Evolutionary conservation across 805 yeast species (phyloP), one percentile per base, ranked within the genome.

Genomic region (Cyberlindnera galapagoensis): DNA sequence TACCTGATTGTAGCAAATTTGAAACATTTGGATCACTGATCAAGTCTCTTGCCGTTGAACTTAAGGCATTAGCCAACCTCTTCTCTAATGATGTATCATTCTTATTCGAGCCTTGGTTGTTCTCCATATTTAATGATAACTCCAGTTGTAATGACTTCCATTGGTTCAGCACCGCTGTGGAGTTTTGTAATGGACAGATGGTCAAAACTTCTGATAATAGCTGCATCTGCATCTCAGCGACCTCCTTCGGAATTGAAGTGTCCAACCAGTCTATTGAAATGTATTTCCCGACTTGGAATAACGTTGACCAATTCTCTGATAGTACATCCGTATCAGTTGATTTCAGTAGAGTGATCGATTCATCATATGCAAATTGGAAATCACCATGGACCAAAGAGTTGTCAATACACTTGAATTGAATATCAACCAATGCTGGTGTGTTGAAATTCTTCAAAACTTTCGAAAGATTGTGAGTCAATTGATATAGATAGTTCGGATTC

Each of bases 311-410:
- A 29, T 57, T 12, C 59, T 30, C 27, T 12, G 56, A 26, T 9
- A 28, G 28, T 18, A 47, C 20, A 24, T 42, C 34, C 18, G 40
- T 31, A 6, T 28, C 13, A 11, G 28, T 2, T 7, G 30, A 24
- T 5, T 18, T 18, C 47, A 29, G 43, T 39, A 42, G 17, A 62
- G 57, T 8, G 73, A 46, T 24, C 73, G 51, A 14, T 55, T 60
- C n/a, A 44, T 43, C 1, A 71, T 51, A 26, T 0, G 94, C 87
- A 41, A 62, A 74, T 2, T 54, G 51, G 43, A 83, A 82, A 51
- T 83, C 80, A 38, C 63, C 59, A 29, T 79, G 74, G 1, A 68
- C 74, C 18, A 82, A 60, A 0, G 94, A 74, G 27, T 79, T 66
- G 43, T 82, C 85, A 15, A 85, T 73, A 44, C 84, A 79, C 24